phyloP scores from a whole-genome alignment of 768 basidiomycete species.

The Kwoniella mangroviensis region DNA sequence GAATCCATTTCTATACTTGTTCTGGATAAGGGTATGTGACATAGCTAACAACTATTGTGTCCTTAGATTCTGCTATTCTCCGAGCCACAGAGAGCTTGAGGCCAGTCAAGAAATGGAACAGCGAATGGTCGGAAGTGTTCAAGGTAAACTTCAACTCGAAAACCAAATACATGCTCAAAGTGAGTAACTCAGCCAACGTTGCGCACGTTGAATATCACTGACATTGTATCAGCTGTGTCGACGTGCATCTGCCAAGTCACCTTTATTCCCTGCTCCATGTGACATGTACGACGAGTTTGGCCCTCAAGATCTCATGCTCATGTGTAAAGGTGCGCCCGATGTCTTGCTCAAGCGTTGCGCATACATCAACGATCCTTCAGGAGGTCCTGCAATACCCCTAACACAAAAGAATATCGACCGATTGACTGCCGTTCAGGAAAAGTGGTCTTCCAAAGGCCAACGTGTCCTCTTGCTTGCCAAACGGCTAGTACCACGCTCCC shows the following conservation, averaged over 20 bases:
- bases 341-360: slow-evolving; percentile 55
- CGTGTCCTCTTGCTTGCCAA: slow-evolving; percentile 69
- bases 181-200: too few species aligned
- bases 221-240: too few species aligned
- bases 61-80: slow-evolving; percentile 64
- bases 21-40: not conserved
- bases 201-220: too few species aligned
- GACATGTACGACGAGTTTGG: slow-evolving; percentile 41
- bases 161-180: slow-evolving; percentile 66
- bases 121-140: slow-evolving; percentile 56
- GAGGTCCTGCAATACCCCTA: slow-evolving; percentile 58
- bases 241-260: slow-evolving; percentile 20
- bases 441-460: slow-evolving; percentile 65
- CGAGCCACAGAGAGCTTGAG: slow-evolving; percentile 59
- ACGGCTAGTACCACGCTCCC: slow-evolving; percentile 58
- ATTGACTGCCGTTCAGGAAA: slow-evolving; percentile 58
- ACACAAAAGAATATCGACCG: slow-evolving; percentile 23
- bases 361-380: slow-evolving; percentile 59
- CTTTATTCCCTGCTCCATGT: slow-evolving; percentile 43
- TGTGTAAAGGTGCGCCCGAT: slow-evolving; percentile 69
- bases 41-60: too few species aligned
- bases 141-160: slow-evolving; percentile 60
- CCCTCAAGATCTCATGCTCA: slow-evolving; percentile 57
- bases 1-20: not conserved
- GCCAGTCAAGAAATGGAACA: slow-evolving; percentile 32